A percentile compares a stretch with the other conserved stretches of the same genome.
Conservation (phyloP, 2,329 filamentous ascomycete species). For the Ophiocordyceps camponoti-leonardi region DNA sequence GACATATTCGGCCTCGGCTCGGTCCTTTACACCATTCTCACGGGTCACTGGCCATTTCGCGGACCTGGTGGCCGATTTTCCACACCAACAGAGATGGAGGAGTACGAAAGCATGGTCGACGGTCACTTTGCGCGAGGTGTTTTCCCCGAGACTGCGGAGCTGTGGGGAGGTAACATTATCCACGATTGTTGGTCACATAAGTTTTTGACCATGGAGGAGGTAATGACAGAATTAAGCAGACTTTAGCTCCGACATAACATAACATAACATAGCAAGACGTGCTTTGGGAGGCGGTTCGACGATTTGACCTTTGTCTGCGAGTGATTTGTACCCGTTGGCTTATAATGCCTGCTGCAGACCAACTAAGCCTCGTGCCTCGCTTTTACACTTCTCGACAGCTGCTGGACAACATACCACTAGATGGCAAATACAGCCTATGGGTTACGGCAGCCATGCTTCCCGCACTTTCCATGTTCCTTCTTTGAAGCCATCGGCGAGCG, state of each 20-base stretch:
- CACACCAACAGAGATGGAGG: background rate
- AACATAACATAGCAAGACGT: too few relatives aligned
- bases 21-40: background rate
- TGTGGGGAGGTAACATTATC: conserved; percentile 3
- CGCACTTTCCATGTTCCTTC: background rate
- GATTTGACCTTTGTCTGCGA: too few relatives aligned
- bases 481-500: too few relatives aligned
- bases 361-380: too few relatives aligned
- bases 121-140: background rate
- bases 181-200: conserved; percentile 2
- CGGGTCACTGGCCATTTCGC: conserved; percentile 1
- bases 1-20: conserved; percentile 1
- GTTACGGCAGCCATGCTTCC: background rate
- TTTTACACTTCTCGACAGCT: background rate
- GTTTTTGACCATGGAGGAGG: conserved; percentile 1
- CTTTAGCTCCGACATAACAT: background rate
- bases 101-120: background rate
- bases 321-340: too few relatives aligned
- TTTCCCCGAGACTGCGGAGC: background rate
- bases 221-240: background rate
- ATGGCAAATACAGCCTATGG: background rate
- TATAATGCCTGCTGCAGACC: too few relatives aligned
- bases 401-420: background rate
- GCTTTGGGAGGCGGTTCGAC: too few relatives aligned
- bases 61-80: background rate